These are phyloP conservation scores for Lichenothelia convexa DNA, from an alignment of 495 filamentous ascomycete species.

Conservation along the genomic window DNA sequence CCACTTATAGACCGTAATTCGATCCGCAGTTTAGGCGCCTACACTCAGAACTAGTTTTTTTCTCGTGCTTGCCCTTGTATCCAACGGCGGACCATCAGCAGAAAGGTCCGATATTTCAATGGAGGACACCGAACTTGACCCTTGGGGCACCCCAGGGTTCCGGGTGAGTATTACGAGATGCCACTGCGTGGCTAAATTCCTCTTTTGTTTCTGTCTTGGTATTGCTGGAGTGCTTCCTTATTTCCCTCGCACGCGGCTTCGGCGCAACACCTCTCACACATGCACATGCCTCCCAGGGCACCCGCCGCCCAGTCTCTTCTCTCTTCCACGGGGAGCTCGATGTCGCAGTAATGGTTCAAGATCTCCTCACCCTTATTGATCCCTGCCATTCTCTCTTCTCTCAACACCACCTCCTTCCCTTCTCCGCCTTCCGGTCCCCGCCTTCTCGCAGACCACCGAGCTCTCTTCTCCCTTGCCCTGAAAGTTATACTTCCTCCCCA, in stretches of 20 bases:
- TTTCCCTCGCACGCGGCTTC: conserved; percentile 23
- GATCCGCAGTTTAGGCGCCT: no score
- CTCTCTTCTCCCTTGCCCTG: conserved; percentile 28
- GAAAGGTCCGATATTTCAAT: no score
- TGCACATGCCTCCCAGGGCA: conserved; percentile 66
- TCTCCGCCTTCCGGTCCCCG: conserved; percentile 9
- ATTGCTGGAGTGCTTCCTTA: no score
- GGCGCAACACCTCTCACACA: conserved; percentile 61
- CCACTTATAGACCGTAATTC: no score
- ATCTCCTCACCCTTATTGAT: conserved; percentile 66
- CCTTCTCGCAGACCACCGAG: conserved; percentile 25
- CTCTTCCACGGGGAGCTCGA: conserved; percentile 54
- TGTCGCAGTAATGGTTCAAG: conserved; percentile 86
- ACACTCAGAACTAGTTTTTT: no score
- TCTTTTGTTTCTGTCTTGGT: no score
- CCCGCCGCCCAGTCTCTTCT: conserved; percentile 78
- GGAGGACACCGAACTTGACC: no score
- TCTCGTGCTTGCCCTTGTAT: no score
- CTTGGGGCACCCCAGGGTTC: no score
- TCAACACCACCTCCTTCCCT: conserved; percentile 2
- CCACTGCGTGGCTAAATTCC: no score
- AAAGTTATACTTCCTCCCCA: conserved; percentile 78
- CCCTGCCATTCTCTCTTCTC: conserved; percentile 6
- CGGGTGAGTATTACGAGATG: no score
- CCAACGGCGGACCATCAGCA: no score